Evolutionary conservation across 2,329 filamentous ascomycete species (phyloP), one percentile per base, ranked within the genome.

Genomic region (Didymella segeticola): DNA sequence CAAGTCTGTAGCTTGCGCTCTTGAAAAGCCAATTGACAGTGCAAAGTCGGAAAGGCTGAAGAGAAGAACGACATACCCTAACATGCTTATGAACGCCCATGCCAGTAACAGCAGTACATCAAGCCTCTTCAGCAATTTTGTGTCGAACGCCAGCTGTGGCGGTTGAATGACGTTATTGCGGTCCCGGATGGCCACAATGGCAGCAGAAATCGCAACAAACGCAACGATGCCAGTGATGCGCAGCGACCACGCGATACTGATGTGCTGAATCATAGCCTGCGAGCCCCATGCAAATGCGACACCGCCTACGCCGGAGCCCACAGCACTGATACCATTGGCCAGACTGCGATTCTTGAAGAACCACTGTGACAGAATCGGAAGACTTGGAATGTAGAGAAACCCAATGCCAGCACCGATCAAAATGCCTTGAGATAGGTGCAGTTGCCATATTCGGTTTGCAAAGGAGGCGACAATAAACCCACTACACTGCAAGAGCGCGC

Each of bases 61-160:
- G 5, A 81, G 61, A n/a, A 80, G 49, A 1, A 70, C 69, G 37
- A 81, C 77, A 48, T 81, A 81, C 0, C 78, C 79, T 1, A 81
- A 62, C 61, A 81, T 73, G 38, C 67, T 76, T 20, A 76, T 64
- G 48, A 81, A 79, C 9, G 68, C 73, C 73, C 76, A 80, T 0
- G 50, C 53, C 0, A 76, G 62, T 17, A 78, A 61, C 4, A 78
- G 51, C 2, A 71, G 15, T 1, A 75, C 70, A 4, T 69, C 62
- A 12, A 68, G 64, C 5, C 70, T 66, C 12, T 57, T 41, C 5
- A 37, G 5, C 30, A 46, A 19, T 23, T 20, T 14, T 11, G 12
- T 19, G 26, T 75, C 59, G 51, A 78, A 71, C 23, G 68, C 43
- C 46, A 68, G 50, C 60, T 72, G 56, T 14, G 68, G 46, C 31